Evolutionary conservation across 768 basidiomycete species (phyloP).

Genomic region (Lactarius hengduanensis): DNA sequence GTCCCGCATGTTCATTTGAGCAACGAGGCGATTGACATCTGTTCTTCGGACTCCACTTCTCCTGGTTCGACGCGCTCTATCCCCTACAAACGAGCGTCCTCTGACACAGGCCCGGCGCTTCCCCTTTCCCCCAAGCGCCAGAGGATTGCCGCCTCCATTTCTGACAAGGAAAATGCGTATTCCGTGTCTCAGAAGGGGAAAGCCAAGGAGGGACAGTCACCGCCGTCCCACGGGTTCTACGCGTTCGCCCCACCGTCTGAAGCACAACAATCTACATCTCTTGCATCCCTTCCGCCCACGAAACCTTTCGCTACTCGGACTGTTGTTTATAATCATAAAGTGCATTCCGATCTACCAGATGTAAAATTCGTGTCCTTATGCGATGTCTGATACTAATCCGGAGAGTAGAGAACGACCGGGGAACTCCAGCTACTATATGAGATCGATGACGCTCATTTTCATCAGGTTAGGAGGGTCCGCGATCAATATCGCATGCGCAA

Average conservation of each 20-base stretch:
- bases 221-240: neutral
- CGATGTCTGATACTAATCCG: slow-evolving; percentile 3
- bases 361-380: slow-evolving; percentile 7
- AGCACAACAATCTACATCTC: neutral
- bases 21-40: slow-evolving; percentile 25
- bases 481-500: slow-evolving; percentile 19
- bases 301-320: neutral
- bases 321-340: slow-evolving; percentile 5
- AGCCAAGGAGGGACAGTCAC: slow-evolving; percentile 5
- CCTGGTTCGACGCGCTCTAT: slow-evolving; percentile 7
- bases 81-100: slow-evolving; percentile 18
- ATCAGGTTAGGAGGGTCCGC: slow-evolving; percentile 9
- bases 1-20: slow-evolving; percentile 3
- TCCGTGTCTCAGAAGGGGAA: slow-evolving; percentile 11
- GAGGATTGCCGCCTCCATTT: neutral
- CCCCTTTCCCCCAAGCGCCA: slow-evolving; percentile 20
- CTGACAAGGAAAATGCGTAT: slow-evolving; percentile 19
- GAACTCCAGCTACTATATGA: slow-evolving; percentile 17
- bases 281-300: neutral
- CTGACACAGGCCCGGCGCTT: slow-evolving; percentile 6
- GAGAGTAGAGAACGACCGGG: slow-evolving; percentile 3
- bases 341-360: slow-evolving; percentile 16
- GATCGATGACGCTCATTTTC: slow-evolving; percentile 9
- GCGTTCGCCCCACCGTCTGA: neutral
- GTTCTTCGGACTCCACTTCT: slow-evolving; percentile 19